Base-by-base conservation (phyloP, 2,329 filamentous ascomycete species). In the Juglanconis juglandina region DNA sequence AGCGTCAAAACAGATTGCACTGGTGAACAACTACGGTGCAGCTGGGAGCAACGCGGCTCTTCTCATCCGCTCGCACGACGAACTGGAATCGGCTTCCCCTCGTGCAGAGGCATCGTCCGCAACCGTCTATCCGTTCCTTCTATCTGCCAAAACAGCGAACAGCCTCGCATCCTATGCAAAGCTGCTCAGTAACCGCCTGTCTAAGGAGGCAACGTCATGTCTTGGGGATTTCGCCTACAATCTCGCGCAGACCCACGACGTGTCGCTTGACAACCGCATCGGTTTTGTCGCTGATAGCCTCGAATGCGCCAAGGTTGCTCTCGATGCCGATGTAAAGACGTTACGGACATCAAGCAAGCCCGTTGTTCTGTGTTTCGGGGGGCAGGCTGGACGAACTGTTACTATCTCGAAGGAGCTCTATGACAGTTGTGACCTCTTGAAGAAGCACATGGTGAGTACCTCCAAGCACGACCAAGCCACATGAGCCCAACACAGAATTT, bases 21-120 rank as follows among this genome's bases (percentile, higher is more conserved):
- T 67, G 3, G 62, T 76, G 33, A 76, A 73, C 59, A 75, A 68
- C 48, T 76, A 74, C 42, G 74, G 74, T 7, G 74, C 74, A 2
- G 66, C 72, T 5, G 74, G 74, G 0, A 70, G 67, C 41, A 76
- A 76, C 48, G 67, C 70, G 3, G 67, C 71, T 14, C 30, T 73
- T 10, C 37, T 70, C 7, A 30, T 62, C 32, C 56, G 39, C 3
- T 37, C 34, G 35, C 17, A 39, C 37, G 6, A 17, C 14, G 46
- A 3, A 14, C 14, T 34, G 32, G 39, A 37, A 39, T 11, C 35
- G 35, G 46, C 9, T 32, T 7, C 8, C 8, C 8, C 46, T 48
- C 8, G 46, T n/a, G n/a, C 46, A 48, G 9, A 39, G 9, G 14
- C 24, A 9, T 24, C 42, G 30, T 2, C 8, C 14, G 7, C 24